Conservation (phyloP, 106 monocot species). For the Acanthochlamys bracteata region DNA sequence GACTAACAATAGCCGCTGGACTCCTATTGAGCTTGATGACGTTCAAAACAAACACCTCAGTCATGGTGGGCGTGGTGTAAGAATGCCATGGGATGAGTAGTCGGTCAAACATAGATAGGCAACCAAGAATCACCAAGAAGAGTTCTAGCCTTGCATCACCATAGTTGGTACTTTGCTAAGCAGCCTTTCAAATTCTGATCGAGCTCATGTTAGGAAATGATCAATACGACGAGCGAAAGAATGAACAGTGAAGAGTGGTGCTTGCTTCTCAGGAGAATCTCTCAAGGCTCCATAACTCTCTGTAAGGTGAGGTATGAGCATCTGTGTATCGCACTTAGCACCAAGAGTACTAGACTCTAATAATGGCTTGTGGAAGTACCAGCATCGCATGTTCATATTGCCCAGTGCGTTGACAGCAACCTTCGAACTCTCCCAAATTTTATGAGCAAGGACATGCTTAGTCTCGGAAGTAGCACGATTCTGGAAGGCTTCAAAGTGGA, state of each 20-base stretch:
- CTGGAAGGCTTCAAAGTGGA: conserved; percentile 79
- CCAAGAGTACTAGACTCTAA: conserved; percentile 89
- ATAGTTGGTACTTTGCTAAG: conserved; percentile 75
- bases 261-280: conserved; percentile 92
- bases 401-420: conserved; percentile 86
- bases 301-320: conserved; percentile 92
- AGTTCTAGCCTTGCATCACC: too few species aligned
- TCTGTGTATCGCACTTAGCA: conserved; percentile 85
- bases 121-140: too few species aligned
- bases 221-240: conserved; percentile 94
- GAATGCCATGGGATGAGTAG: too few species aligned
- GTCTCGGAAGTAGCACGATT: conserved; percentile 81
- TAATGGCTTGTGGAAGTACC: conserved; percentile 92
- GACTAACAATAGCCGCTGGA: too few species aligned
- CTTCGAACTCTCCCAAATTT: conserved; percentile 72
- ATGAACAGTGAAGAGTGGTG: conserved; percentile 91
- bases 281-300: conserved; percentile 95
- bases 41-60: too few species aligned
- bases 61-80: too few species aligned
- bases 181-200: conserved; percentile 91
- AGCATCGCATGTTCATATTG: conserved; percentile 80
- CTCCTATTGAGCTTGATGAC: too few species aligned
- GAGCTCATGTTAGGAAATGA: conserved; percentile 92
- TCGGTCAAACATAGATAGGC: too few species aligned
- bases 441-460: conserved; percentile 79